Conservation (phyloP, 2,329 filamentous ascomycete genomes). For the Hymenoscyphus linearis region DNA sequence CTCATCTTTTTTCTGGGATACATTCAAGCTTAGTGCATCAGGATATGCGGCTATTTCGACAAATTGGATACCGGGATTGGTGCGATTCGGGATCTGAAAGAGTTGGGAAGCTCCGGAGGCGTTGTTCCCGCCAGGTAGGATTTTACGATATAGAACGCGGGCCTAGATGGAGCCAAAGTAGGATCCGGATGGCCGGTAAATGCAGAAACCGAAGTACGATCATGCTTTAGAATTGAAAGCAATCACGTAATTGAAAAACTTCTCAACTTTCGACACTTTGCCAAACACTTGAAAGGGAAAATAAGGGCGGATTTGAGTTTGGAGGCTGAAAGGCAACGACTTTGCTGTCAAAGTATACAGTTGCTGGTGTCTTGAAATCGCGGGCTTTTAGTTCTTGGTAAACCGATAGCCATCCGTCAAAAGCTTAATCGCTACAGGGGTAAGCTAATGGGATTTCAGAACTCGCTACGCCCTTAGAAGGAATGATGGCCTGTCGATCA, state of each 20-base stretch:
- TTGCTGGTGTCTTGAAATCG: no score
- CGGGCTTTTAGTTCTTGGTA: no score
- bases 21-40: not conserved
- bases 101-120: not conserved
- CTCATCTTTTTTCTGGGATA: not conserved
- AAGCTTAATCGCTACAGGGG: no score
- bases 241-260: no score
- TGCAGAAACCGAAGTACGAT: no score
- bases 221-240: no score
- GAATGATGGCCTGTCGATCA: not conserved
- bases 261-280: no score
- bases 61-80: not conserved
- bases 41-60: not conserved
- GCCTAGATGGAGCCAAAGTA: not conserved
- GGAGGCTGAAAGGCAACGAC: no score
- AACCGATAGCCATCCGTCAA: no score
- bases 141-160: not conserved
- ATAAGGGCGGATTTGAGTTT: no score
- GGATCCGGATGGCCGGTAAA: not conserved
- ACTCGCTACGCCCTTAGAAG: not conserved
- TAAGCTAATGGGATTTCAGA: not conserved
- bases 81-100: not conserved
- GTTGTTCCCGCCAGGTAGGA: not conserved
- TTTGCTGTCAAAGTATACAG: no score
- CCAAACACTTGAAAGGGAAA: no score